phyloP scores from a whole-genome alignment of 371 early-diverging fungal species.

The Thermomucor indicae-seudaticae region DNA sequence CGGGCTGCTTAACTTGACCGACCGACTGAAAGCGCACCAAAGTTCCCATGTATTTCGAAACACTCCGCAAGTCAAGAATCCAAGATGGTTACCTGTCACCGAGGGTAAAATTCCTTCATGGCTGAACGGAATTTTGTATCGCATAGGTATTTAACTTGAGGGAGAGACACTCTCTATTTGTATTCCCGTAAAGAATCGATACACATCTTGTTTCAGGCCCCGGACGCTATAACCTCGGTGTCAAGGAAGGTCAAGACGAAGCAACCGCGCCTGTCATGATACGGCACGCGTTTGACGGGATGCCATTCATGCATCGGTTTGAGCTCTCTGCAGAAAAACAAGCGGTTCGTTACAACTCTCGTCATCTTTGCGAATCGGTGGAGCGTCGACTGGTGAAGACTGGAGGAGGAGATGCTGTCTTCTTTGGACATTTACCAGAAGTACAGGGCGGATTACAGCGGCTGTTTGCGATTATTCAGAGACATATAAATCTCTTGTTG shows the following conservation, averaged over 20 bases:
- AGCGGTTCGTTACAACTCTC: conserved; percentile 25
- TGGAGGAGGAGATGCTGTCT: background rate
- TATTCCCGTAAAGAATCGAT: background rate
- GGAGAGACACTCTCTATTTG: background rate
- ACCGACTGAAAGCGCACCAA: no score
- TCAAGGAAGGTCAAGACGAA: no score
- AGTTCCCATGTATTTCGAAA: no score
- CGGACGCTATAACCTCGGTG: conserved; percentile 31
- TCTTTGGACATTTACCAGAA: conserved; percentile 22
- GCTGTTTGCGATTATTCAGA: background rate
- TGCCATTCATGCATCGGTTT: conserved; percentile 40
- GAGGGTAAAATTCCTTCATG: conserved; percentile 31
- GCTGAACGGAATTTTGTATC: conserved; percentile 36
- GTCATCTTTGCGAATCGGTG: conserved; percentile 16
- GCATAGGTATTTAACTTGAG: conserved; percentile 17
- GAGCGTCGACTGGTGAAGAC: conserved; percentile 10
- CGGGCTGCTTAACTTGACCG: no score
- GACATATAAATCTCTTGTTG: background rate
- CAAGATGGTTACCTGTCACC: conserved; percentile 22
- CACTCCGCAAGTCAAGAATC: conserved; percentile 38
- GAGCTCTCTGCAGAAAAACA: conserved; percentile 20
- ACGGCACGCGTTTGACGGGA: conserved; percentile 44
- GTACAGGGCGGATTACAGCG: background rate
- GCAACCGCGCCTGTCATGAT: no score
- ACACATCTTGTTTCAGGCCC: conserved; percentile 15